Conservation (phyloP, 2,329 filamentous ascomycete genomes). For the Neopestalotiopsis sp. region DNA sequence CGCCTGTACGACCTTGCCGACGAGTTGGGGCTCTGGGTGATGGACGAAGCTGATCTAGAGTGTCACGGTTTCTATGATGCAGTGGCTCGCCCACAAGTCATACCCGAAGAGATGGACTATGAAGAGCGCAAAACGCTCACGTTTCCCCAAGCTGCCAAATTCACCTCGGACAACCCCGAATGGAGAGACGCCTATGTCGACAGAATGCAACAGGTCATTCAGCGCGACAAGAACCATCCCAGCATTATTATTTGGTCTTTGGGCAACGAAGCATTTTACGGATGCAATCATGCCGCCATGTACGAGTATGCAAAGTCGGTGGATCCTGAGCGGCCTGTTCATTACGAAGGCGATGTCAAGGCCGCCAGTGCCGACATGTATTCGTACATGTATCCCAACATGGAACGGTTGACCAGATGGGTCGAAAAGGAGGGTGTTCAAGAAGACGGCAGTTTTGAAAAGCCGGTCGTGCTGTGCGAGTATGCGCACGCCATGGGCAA, state of each 20-base stretch:
- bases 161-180: conserved; percentile 63
- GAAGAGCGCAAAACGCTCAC: conserved; percentile 64
- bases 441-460: conserved; percentile 49
- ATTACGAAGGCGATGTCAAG: conserved; percentile 69
- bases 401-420: conserved; percentile 55
- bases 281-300: conserved; percentile 71
- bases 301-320: conserved; percentile 62
- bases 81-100: conserved; percentile 53
- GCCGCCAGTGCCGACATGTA: conserved; percentile 68
- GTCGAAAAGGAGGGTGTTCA: conserved; percentile 47
- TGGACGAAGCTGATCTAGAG: conserved; percentile 56
- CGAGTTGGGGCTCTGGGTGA: conserved; percentile 69
- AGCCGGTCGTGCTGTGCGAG: conserved; percentile 65
- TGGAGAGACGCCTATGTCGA: conserved; percentile 72
- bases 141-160: conserved; percentile 58
- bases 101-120: conserved; percentile 62
- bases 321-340: conserved; percentile 65
- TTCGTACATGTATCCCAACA: conserved; percentile 68
- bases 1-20: conserved; percentile 64
- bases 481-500: conserved; percentile 75
- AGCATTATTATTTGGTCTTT: conserved; percentile 76
- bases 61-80: conserved; percentile 60
- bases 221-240: conserved; percentile 73
- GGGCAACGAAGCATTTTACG: conserved; percentile 77
- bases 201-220: conserved; percentile 66